Percentiles rank a stretch among this genome's conserved stretches.
Conservation (phyloP, 148 eudicot species). For the Oxyria digyna region DNA sequence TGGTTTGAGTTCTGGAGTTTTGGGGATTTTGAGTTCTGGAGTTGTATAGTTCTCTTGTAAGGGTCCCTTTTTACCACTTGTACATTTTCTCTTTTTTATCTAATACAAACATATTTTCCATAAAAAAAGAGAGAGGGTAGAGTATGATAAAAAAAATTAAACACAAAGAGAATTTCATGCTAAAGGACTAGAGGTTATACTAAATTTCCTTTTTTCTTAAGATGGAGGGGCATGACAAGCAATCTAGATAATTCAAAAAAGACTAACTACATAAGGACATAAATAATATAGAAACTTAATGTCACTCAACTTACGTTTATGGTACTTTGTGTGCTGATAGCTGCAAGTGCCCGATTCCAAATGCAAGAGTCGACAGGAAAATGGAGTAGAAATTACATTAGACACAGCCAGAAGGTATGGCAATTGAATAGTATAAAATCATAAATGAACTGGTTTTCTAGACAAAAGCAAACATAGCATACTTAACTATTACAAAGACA, state of each 20-base stretch:
- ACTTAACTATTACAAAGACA: not conserved
- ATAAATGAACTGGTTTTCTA: not conserved
- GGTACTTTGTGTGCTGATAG: constrained; percentile 98
- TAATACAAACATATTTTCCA: too few species aligned
- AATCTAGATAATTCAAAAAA: not conserved
- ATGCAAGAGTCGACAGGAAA: constrained; percentile 27
- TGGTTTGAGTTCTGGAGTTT: too few species aligned
- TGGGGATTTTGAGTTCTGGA: too few species aligned
- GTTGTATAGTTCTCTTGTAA: too few species aligned
- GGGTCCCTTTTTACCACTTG: too few species aligned
- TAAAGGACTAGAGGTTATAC: not conserved
- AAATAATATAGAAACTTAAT: not conserved
- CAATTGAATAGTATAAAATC: not conserved
- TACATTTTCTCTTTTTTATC: too few species aligned
- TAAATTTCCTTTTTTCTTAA: not conserved
- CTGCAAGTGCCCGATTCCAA: constrained; percentile 37
- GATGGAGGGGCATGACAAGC: not conserved
- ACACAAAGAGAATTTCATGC: not conserved
- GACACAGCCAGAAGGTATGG: not conserved
- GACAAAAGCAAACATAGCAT: not conserved
- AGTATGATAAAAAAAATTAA: not conserved
- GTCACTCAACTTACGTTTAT: constrained; percentile 65
- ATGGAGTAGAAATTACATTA: constrained; percentile 15
- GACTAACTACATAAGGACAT: not conserved
- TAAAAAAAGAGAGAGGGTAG: not conserved